Evolutionary conservation across 2,329 filamentous ascomycete genomes (phyloP), one percentile per base, ranked within the genome.

Genomic region (Pseudocercospora vitis): DNA sequence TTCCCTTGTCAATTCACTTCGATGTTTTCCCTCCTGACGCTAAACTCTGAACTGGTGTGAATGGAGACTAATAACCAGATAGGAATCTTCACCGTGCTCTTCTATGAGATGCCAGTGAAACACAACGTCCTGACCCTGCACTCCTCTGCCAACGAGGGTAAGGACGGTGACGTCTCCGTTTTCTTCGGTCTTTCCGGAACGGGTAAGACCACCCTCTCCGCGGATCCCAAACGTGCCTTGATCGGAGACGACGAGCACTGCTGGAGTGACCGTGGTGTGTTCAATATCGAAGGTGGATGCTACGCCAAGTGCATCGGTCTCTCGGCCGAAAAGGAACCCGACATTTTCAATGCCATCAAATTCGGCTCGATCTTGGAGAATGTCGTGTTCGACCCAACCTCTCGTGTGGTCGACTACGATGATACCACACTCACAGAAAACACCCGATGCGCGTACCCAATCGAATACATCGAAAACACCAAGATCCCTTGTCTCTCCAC

Each of bases 41-140:
- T n/a, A n/a, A n/a, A n/a, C n/a, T n/a, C n/a, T n/a, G n/a, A n/a
- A n/a, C n/a, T n/a, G n/a, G n/a, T n/a, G n/a, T n/a, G 24, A 18
- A 14, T 21, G 24, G 23, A 49, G 9, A 52, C 57, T 62, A 39
- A 60, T 44, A n/a, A 54, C 18, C 14, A 24, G 42, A 12, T 29
- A 52, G 91, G 94, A 67, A 84, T 99, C 75, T 99, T 99, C 83
- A 99, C 94, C 44, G 91, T 99, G 47, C 86, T 99, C 73, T 99
- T 96, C 84, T 99, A 97, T 81, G 94, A 99, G 81, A 99, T 97
- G 91, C 94, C 94, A 58, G 89, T 99, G 72, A 96, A 96, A 85
- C 94, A 99, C 84, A 95, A 97, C 75, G 92, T 99, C 67, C 80
- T 99, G 64, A 99, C 94, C 33, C 86, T 99, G 52, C 94, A 99